Evolutionary conservation across 441 rosid species (phyloP), one percentile per base, ranked within the genome.

Genomic region (Populus hybrid): DNA sequence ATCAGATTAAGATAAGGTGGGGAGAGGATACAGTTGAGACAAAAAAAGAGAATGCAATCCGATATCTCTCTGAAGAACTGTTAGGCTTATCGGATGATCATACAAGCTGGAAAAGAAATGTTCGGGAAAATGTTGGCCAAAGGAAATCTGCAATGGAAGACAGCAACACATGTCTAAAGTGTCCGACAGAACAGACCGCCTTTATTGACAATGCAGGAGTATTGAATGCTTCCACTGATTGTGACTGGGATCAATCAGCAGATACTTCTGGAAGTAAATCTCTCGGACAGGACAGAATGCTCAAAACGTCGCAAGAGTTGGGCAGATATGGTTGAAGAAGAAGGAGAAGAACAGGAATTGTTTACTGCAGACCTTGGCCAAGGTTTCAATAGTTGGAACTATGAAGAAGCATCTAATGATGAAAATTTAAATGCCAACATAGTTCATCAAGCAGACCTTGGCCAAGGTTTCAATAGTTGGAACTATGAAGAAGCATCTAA

Each of bases 271-370:
- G 46, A 30, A 21, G n/a, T n/a, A 36, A 28, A 0, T 30, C 28
- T 28, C 61, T 32, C 0, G 75, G 72, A 53, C 23, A 35, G 73
- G 20, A 36, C 6, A 67, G 24, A 1, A 46, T 10, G 30, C 38
- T 10, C 1, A 73, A 66, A 42, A 53, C 70, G 75, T 64, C 81
- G 76, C 80, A 90, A 86, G 85, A 93, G 91, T 68, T 92, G 97
- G 97, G 99, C 93, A 21, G 99, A 92, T 74, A 86, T 92, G 16
- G 97, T 81, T 6, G 98, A 90, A 83, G 98, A 92, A 73, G 74
- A 82, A n/a, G 34, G 34, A 32, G 34, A 32, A 32, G 34, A 32
- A 32, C 69, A 42, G 26, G 76, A 72, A 32, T 70, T 67, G 34
- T 28, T 35, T 23, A 64, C 35, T 16, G 82, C 71, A 59, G 61